Conservation (phyloP, 2,329 filamentous ascomycete genomes). For the Didymella segeticola region DNA sequence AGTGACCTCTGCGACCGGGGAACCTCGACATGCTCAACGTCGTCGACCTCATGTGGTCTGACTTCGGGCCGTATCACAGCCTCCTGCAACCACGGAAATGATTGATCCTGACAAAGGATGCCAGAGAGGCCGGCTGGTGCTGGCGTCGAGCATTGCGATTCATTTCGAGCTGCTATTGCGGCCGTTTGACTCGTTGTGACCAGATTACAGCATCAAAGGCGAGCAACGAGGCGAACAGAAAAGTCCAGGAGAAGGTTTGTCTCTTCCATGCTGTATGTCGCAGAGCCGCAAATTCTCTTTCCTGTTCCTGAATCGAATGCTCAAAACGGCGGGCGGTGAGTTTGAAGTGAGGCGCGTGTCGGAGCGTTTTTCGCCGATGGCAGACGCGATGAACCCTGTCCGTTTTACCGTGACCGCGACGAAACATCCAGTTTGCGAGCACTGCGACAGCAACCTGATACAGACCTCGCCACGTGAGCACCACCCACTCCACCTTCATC, state of each 20-base stretch:
- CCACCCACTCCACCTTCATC: neutral
- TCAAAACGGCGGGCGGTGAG: slow-evolving; percentile 4
- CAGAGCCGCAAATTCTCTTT: neutral
- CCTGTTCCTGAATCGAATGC: slow-evolving; percentile 3
- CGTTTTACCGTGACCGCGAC: slow-evolving; percentile 17
- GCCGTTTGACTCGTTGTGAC: slow-evolving; percentile 1
- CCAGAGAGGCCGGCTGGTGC: neutral
- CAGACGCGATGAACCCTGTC: slow-evolving; percentile 13
- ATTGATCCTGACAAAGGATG: slow-evolving; percentile 9
- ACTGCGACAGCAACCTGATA: slow-evolving; percentile 12
- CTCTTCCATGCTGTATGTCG: neutral
- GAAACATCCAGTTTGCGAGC: slow-evolving; percentile 7
- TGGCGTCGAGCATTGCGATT: slow-evolving; percentile 3
- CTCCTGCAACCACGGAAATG: slow-evolving; percentile 1
- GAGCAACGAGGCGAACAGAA: neutral
- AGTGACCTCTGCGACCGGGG: neutral
- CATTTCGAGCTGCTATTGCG: neutral
- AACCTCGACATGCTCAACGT: slow-evolving; percentile 10
- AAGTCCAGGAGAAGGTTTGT: neutral
- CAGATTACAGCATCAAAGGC: neutral
- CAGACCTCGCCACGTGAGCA: slow-evolving; percentile 3
- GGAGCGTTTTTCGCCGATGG: slow-evolving; percentile 15
- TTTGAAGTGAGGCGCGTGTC: slow-evolving; percentile 3
- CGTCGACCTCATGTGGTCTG: slow-evolving; percentile 1
- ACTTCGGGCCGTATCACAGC: slow-evolving; percentile 4